A percentile compares a stretch with the other conserved stretches of the same genome.
Conservation (phyloP, 495 filamentous ascomycete genomes). For the Penicillium chermesinum region DNA sequence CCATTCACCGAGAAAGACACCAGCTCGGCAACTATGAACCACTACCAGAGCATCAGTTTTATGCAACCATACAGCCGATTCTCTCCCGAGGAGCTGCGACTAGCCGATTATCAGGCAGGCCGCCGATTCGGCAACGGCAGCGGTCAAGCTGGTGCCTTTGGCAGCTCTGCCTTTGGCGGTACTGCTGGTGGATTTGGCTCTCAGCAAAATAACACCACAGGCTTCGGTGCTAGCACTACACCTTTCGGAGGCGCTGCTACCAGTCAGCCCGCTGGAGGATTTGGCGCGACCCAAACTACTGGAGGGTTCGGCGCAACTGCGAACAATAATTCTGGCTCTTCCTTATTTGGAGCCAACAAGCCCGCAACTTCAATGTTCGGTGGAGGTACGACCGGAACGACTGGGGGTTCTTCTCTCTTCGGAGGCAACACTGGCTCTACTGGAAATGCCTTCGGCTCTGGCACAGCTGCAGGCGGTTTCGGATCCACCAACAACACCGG, state of each 20-base stretch:
- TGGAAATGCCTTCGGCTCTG: conserved; percentile 30
- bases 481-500: conserved; percentile 13
- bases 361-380: conserved; percentile 40
- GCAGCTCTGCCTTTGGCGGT: conserved; percentile 43
- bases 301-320: conserved; percentile 46
- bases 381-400: conserved; percentile 15
- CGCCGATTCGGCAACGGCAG: conserved; percentile 74
- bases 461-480: conserved; percentile 19
- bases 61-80: conserved; percentile 81
- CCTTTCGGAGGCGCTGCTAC: conserved; percentile 47
- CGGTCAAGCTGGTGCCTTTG: conserved; percentile 80
- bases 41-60: conserved; percentile 85
- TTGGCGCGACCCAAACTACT: conserved; percentile 40
- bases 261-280: conserved; percentile 42
- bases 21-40: conserved; percentile 51
- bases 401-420: conserved; percentile 35
- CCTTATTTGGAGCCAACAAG: conserved; percentile 44
- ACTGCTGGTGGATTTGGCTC: conserved; percentile 37
- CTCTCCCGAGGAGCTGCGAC: conserved; percentile 83
- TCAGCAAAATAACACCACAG: conserved; percentile 32
- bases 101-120: conserved; percentile 86
- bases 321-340: background rate
- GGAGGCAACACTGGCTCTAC: conserved; percentile 26
- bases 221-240: conserved; percentile 49
- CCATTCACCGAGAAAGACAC: conserved; percentile 79